Evolutionary conservation across 306 rosid species (phyloP).

Genomic region (Sindora glabra): DNA sequence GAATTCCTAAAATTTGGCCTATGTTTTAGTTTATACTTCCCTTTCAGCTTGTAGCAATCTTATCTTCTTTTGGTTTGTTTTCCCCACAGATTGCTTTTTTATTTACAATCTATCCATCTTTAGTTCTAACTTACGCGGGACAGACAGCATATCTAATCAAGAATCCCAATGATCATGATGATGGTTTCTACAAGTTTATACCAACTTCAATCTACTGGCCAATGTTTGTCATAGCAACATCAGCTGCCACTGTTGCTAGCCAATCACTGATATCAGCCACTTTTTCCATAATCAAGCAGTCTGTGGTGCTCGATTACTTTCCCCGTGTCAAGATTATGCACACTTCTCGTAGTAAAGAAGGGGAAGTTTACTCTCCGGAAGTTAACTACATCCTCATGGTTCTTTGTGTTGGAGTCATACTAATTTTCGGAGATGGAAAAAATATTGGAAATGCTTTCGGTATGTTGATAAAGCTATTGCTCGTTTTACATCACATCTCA

Average conservation of each 20-base stretch:
- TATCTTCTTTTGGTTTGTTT: not conserved
- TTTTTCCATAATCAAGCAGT: slow-evolving; percentile 42
- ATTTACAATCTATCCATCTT: slow-evolving; percentile 32
- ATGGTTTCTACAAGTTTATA: slow-evolving; percentile 43
- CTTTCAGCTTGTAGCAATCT: not conserved
- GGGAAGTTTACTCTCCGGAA: slow-evolving; percentile 45
- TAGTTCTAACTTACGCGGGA: slow-evolving; percentile 43
- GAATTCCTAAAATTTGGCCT: not conserved
- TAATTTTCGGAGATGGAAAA: slow-evolving; percentile 38
- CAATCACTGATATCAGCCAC: slow-evolving; percentile 48
- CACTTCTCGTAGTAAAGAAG: slow-evolving; percentile 33
- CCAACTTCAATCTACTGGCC: slow-evolving; percentile 37
- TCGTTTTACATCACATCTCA: too few species aligned
- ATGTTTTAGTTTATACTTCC: not conserved
- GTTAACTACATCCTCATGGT: slow-evolving; percentile 41
- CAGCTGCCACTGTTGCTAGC: slow-evolving; percentile 41
- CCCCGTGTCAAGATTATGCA: slow-evolving; percentile 44
- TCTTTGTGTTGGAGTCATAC: slow-evolving; percentile 42
- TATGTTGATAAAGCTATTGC: slow-evolving; percentile 2
- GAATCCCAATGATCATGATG: slow-evolving; percentile 31
- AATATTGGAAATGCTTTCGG: slow-evolving; percentile 43
- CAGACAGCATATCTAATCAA: slow-evolving; percentile 45
- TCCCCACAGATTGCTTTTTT: slow-evolving; percentile 27
- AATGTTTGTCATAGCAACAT: slow-evolving; percentile 28
- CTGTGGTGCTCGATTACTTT: slow-evolving; percentile 39